These are phyloP conservation scores for Rhizoctonia solani DNA, from an alignment of 1,284 basidiomycete genomes.

Conservation along the genomic window DNA sequence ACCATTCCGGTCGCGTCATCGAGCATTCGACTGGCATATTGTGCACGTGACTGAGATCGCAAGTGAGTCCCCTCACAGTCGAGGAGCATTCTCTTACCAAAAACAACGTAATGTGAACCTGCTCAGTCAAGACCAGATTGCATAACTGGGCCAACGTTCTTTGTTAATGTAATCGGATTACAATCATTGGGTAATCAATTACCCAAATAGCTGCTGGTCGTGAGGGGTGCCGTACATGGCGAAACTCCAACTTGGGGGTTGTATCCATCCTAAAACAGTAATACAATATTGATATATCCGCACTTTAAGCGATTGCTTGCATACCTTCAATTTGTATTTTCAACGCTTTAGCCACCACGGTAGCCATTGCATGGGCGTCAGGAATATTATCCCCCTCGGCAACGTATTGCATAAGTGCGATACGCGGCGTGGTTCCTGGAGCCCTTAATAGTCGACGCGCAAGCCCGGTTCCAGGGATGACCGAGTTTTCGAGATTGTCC, in stretches of 20 bases:
- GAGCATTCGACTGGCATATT: background rate
- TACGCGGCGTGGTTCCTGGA: slow-evolving; percentile 20
- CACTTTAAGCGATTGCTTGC: background rate
- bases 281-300: no score
- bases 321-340: slow-evolving; percentile 29
- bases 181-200: slow-evolving; percentile 35
- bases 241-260: slow-evolving; percentile 65
- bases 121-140: slow-evolving; percentile 18
- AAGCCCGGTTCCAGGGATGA: slow-evolving; percentile 29
- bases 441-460: slow-evolving; percentile 28
- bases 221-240: slow-evolving; percentile 74
- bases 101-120: slow-evolving; percentile 14
- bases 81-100: background rate
- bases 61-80: slow-evolving; percentile 4
- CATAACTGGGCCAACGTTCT: no score
- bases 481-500: background rate
- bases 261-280: slow-evolving; percentile 55
- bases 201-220: slow-evolving; percentile 71
- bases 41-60: background rate
- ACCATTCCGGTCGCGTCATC: slow-evolving; percentile 29
- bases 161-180: background rate
- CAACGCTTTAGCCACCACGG: slow-evolving; percentile 19
- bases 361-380: slow-evolving; percentile 27
- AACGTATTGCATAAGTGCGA: slow-evolving; percentile 23
- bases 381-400: slow-evolving; percentile 31